These are phyloP conservation scores for Solanum paucissectum DNA, from an alignment of 257 asterid genomes.

Conservation along the genomic window DNA sequence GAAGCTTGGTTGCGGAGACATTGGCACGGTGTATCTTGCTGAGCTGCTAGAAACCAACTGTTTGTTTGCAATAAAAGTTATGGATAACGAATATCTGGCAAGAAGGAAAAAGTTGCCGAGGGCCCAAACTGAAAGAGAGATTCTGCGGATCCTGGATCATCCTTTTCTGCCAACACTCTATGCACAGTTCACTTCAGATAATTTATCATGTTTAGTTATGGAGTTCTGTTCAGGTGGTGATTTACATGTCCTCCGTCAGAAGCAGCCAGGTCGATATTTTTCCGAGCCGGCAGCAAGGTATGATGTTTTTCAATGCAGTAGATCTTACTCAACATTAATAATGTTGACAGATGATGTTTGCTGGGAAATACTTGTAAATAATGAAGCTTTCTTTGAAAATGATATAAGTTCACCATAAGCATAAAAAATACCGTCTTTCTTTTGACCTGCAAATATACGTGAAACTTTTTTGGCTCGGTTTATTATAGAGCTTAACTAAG, in stretches of 20 bases:
- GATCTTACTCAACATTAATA: neutral
- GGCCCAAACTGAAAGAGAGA: constrained; percentile 74
- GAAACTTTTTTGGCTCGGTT: neutral
- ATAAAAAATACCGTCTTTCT: neutral
- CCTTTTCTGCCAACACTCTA: constrained; percentile 72
- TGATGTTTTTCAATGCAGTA: neutral
- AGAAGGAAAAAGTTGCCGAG: constrained; percentile 57
- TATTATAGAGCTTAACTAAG: neutral
- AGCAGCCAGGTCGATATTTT: constrained; percentile 50
- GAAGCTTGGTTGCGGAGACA: constrained; percentile 71
- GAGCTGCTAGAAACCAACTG: constrained; percentile 48
- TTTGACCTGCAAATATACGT: neutral
- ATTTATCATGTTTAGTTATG: constrained; percentile 58
- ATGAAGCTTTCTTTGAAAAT: neutral
- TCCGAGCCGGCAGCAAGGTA: constrained; percentile 72
- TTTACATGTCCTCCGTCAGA: constrained; percentile 67
- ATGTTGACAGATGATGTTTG: neutral
- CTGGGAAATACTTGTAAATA: neutral
- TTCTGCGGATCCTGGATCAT: constrained; percentile 58
- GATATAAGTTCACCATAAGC: neutral
- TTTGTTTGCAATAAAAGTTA: constrained; percentile 60
- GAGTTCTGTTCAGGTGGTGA: constrained; percentile 87
- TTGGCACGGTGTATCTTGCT: constrained; percentile 68
- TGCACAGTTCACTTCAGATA: constrained; percentile 61
- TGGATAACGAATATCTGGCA: constrained; percentile 61